These are phyloP conservation scores for Nitzschia sp. DNA, from an alignment of 108 stramenopile genomes.

Conservation along the genomic window DNA sequence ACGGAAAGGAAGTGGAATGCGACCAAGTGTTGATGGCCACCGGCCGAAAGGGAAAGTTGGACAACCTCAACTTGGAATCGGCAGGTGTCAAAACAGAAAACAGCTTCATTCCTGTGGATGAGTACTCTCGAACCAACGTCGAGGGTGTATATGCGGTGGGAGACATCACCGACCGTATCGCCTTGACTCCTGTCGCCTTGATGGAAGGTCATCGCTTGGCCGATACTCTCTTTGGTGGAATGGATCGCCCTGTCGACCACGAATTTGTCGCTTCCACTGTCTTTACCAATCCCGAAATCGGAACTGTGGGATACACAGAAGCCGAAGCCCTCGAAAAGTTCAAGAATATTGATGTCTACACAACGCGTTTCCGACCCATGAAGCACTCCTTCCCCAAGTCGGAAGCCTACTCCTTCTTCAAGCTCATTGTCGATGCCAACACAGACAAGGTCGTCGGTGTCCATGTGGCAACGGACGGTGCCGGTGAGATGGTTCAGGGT, in stretches of 20 bases:
- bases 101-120: slow-evolving; percentile 61
- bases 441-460: slow-evolving; percentile 60
- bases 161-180: slow-evolving; percentile 84
- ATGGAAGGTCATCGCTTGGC: slow-evolving; percentile 84
- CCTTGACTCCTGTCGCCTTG: slow-evolving; percentile 85
- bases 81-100: slow-evolving; percentile 47
- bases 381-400: slow-evolving; percentile 74
- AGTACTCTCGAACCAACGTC: slow-evolving; percentile 73
- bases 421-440: slow-evolving; percentile 63
- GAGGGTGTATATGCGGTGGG: slow-evolving; percentile 63
- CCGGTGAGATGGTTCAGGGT: slow-evolving; percentile 97
- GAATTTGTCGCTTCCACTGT: slow-evolving; percentile 88
- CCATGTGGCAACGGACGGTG: slow-evolving; percentile 88
- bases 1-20: slow-evolving; percentile 57
- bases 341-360: slow-evolving; percentile 73
- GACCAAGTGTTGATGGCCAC: slow-evolving; percentile 78
- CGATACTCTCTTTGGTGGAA: slow-evolving; percentile 86
- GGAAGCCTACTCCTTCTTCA: slow-evolving; percentile 70
- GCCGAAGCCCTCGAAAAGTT: slow-evolving; percentile 73
- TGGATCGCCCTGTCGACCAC: slow-evolving; percentile 77
- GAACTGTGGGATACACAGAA: slow-evolving; percentile 86
- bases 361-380: slow-evolving; percentile 71
- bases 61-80: slow-evolving; percentile 61
- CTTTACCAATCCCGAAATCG: slow-evolving; percentile 89
- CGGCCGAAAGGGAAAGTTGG: slow-evolving; percentile 68